phyloP scores from a whole-genome alignment of 306 rosid genomes.

The apple (Malus domestica) region ASM211411v1 NC_041797.1:14654501-14655000 shows the following conservation, averaged over 20 bases:
- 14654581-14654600: no score
- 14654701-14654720: not conserved
- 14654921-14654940: slow-evolving; percentile 61
- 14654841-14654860: not conserved
- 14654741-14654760: not conserved
- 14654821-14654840: not conserved
- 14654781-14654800: not conserved
- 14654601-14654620: no score
- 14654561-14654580: no score
- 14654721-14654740: not conserved
- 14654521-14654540: no score
- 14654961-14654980: slow-evolving; percentile 39
- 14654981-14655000: slow-evolving; percentile 40
- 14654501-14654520: no score
- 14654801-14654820: not conserved
- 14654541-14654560: no score
- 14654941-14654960: slow-evolving; percentile 52
- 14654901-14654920: slow-evolving; percentile 85
- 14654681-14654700: not conserved
- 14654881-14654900: slow-evolving; percentile 61
- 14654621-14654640: no score
- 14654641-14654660: no score
- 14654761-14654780: not conserved
- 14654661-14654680: not conserved
- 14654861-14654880: not conserved